phyloP scores from a whole-genome alignment of 331 rosid genomes.

The Erythrophleum ivorense region DNA sequence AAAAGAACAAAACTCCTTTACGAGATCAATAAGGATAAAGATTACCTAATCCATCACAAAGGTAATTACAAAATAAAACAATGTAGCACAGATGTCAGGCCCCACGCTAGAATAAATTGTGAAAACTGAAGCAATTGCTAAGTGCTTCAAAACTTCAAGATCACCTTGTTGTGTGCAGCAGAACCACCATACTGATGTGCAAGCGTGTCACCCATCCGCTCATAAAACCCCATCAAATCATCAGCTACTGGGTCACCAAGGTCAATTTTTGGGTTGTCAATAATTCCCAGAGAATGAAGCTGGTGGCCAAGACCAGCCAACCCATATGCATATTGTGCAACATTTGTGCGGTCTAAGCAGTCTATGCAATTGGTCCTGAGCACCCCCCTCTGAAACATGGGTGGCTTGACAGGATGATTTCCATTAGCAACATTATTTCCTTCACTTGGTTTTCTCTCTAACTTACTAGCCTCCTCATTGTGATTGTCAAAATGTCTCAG shows the following conservation, averaged over 20 bases:
- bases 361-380: conserved; percentile 97
- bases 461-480: conserved; percentile 53
- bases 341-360: conserved; percentile 98
- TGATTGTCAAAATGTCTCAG: conserved; percentile 11
- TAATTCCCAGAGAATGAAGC: conserved; percentile 67
- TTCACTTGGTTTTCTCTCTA: conserved; percentile 49
- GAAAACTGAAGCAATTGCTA: conserved; percentile 32
- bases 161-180: conserved; percentile 98
- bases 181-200: conserved; percentile 98
- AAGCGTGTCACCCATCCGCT: conserved; percentile 94
- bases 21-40: neutral
- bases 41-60: conserved; percentile 19
- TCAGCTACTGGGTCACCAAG: conserved; percentile 82
- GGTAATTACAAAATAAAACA: conserved; percentile 26
- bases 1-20: neutral
- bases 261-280: conserved; percentile 73
- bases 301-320: conserved; percentile 88
- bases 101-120: conserved; percentile 22
- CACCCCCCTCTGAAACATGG: conserved; percentile 80
- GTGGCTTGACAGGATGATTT: conserved; percentile 48
- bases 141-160: conserved; percentile 15
- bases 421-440: conserved; percentile 50
- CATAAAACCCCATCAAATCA: conserved; percentile 81
- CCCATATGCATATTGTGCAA: conserved; percentile 96
- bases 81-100: conserved; percentile 19